Evolutionary conservation across 2,329 filamentous ascomycete species (phyloP), one percentile per base, ranked within the genome.

Genomic region (Talaromyces marneffei): DNA sequence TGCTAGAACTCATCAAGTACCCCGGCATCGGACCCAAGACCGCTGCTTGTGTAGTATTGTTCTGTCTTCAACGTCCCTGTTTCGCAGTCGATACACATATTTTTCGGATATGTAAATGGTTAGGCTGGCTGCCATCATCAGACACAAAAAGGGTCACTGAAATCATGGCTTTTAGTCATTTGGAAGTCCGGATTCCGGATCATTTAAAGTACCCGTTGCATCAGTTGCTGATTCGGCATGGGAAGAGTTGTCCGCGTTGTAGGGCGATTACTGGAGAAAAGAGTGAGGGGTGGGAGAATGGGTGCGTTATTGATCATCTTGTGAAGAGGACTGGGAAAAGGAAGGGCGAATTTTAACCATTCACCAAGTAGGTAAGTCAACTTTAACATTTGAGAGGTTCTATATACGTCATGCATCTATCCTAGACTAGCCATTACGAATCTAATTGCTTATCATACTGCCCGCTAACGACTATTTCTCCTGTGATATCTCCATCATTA

Each of bases 51-150:
- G 85, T 88, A 4, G 73, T 85, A 6, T 78, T 87, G 1, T 87
- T 88, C 74, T 87, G 85, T 67, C 78, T 88, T 6, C 83, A 85
- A 66, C 79, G 85, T 0, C 85, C 85, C 2, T 82, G 79, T 59
- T 87, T 88, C 65, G 85, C 85, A 0, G 85, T 87, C 8, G 85
- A 88, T 65, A 88, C 85, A 1, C 85, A 88, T 70, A 85, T 87
- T 62, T 87, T 87, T 68, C 82, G 85, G 1, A 79, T 87, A 14
- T 82, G 79, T 65, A 82, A 82, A 57, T 86, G 85, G 79, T 78
- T 88, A 0, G 80, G 81, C 25, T 87, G 85, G 85, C 76, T 87
- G 1, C 85, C 85, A 0, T 71, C 77, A 6, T 7, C 48, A 18
- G 46, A 60, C 18, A 40, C 50, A 31, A 73, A 76, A 40, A 71